Percentiles rank a stretch among this genome's conserved stretches.
Evolutionary conservation across 352 stramenopile species (phyloP).

Genomic region (Thraustochytrium striatum): DNA sequence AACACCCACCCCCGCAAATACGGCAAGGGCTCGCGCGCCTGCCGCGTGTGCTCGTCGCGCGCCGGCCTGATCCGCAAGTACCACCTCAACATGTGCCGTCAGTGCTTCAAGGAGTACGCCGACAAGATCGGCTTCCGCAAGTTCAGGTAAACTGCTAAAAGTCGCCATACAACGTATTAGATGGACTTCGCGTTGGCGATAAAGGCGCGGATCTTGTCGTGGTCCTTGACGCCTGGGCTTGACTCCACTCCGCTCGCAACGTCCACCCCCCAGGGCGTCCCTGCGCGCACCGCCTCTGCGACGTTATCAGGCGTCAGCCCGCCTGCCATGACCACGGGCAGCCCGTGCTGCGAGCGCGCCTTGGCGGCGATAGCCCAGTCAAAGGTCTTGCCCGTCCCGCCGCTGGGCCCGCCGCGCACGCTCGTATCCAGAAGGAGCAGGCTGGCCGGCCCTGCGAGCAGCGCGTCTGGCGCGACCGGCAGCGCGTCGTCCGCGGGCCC

Average conservation of each 20-base stretch:
- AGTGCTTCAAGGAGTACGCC: conserved; percentile 89
- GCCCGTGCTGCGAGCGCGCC: conserved; percentile 61
- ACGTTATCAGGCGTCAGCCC: conserved; percentile 90
- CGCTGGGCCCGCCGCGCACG: conserved; percentile 72
- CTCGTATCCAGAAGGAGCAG: conserved; percentile 91
- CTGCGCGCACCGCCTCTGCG: conserved; percentile 70
- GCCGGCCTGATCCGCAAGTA: conserved; percentile 92
- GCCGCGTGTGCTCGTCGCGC: conserved; percentile 80
- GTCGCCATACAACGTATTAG: no score
- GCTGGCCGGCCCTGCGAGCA: conserved; percentile 63
- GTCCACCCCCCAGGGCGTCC: conserved; percentile 85
- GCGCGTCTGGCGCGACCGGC: conserved; percentile 53
- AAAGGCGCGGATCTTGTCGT: conserved; percentile 61
- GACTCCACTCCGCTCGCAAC: conserved; percentile 90
- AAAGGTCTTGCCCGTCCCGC: conserved; percentile 88
- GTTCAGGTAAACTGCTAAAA: conserved; percentile 65
- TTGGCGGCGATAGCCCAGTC: conserved; percentile 89
- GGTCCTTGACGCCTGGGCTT: conserved; percentile 70
- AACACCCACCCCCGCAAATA: conserved; percentile 57
- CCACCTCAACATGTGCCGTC: conserved; percentile 89
- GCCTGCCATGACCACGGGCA: conserved; percentile 93
- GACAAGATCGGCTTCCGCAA: conserved; percentile 91
- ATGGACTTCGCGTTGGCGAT: conserved; percentile 6
- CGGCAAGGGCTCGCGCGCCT: conserved; percentile 53
- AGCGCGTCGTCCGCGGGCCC: conserved; percentile 54